Evolutionary conservation across 139 green algal genomes (phyloP).

Genomic region (Volvox africanus): DNA sequence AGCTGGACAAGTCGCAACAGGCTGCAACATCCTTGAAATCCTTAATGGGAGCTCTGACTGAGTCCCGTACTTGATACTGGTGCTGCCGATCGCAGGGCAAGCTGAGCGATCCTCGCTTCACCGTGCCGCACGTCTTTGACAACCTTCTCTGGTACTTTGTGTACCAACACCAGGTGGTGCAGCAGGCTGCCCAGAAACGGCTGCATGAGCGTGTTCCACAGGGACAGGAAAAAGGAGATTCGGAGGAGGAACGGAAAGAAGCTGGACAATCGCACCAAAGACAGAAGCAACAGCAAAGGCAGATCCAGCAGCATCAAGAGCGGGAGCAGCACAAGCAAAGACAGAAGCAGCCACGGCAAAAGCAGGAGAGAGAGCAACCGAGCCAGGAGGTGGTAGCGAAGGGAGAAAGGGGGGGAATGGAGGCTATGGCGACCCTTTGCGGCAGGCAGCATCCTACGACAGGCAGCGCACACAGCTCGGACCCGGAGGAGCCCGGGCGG

Average conservation of each 20-base stretch:
- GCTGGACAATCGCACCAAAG: not conserved
- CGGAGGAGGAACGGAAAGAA: not conserved
- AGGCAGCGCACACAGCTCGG: no score
- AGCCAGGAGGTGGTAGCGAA: no score
- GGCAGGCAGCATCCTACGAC: no score
- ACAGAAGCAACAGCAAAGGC: not conserved
- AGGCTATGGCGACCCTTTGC: no score
- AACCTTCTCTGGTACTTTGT: slow-evolving; percentile 66
- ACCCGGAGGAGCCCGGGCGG: no score
- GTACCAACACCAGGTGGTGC: slow-evolving; percentile 58
- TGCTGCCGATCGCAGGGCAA: slow-evolving; percentile 28
- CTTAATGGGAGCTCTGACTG: not conserved
- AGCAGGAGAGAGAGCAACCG: not conserved
- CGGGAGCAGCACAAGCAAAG: not conserved
- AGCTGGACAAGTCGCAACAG: no score
- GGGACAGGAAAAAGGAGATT: not conserved
- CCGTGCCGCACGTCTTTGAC: slow-evolving; percentile 48
- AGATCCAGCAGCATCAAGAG: slow-evolving; percentile 11
- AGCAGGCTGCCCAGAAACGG: slow-evolving; percentile 26
- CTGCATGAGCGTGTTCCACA: not conserved
- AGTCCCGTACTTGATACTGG: not conserved
- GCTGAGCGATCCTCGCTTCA: slow-evolving; percentile 36
- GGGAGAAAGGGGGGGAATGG: no score
- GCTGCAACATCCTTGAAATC: no score
- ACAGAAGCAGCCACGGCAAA: not conserved